These are phyloP conservation scores for Flagelloscypha sp. DNA, from an alignment of 768 basidiomycete genomes.

Conservation along the genomic window DNA sequence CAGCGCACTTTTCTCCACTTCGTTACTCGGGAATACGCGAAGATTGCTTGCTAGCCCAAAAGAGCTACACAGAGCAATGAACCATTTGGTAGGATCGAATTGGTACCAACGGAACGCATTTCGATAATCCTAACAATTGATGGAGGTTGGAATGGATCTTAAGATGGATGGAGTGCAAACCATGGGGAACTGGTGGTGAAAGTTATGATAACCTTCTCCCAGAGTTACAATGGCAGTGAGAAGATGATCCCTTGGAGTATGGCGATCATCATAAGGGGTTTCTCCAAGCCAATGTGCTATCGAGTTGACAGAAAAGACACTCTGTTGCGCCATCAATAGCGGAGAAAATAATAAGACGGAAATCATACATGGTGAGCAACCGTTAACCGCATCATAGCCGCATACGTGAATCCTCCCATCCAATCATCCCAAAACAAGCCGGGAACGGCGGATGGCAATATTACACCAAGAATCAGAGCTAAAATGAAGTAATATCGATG, in stretches of 20 bases:
- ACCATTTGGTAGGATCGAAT: slow-evolving; percentile 69
- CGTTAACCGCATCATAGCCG: slow-evolving; percentile 60
- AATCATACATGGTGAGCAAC: slow-evolving; percentile 73
- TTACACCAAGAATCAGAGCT: slow-evolving; percentile 56
- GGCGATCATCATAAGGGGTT: slow-evolving; percentile 73
- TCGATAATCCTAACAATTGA: slow-evolving; percentile 56
- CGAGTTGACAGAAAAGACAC: slow-evolving; percentile 85
- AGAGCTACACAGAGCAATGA: slow-evolving; percentile 58
- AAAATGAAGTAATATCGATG: slow-evolving; percentile 66
- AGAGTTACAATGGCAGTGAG: slow-evolving; percentile 77
- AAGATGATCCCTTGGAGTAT: slow-evolving; percentile 71
- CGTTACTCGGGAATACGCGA: slow-evolving; percentile 80
- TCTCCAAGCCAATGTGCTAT: slow-evolving; percentile 80
- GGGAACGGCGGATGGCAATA: slow-evolving; percentile 61
- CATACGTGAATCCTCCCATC: slow-evolving; percentile 70
- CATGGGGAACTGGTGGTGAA: slow-evolving; percentile 88
- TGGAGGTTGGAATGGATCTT: not conserved
- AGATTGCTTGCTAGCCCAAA: slow-evolving; percentile 75
- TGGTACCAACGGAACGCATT: slow-evolving; percentile 73
- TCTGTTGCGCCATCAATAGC: slow-evolving; percentile 28
- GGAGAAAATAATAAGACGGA: slow-evolving; percentile 7
- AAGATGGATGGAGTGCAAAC: slow-evolving; percentile 28
- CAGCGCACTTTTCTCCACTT: slow-evolving; percentile 73
- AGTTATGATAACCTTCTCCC: slow-evolving; percentile 62
- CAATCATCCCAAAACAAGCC: slow-evolving; percentile 70